Base-by-base conservation (phyloP, 129 eudicot genomes). In the Chrysanthemum seticuspe region DNA sequence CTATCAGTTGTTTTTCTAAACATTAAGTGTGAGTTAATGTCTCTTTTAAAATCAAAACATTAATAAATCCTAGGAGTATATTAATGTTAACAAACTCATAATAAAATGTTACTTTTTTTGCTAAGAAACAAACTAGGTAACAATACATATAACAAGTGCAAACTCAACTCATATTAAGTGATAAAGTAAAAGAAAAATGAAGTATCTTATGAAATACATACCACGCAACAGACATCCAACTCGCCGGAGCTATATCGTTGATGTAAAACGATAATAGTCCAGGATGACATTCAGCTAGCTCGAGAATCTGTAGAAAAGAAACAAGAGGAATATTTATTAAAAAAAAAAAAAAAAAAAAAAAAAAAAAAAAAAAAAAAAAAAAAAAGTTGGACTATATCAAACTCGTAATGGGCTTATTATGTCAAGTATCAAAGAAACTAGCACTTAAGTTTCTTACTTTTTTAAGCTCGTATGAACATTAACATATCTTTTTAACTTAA, bases 141-240 rank as follows among this genome's bases (percentile, higher is more conserved):
- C 36, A 31, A 31, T 31, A 31, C 36, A 31, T 31, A 31, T 31
- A 29, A 31, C 6, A 53, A 53, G n/a, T 53, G 16, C 57, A 11
- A 19, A 59, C 25, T 8, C 12, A 59, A 7, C 12, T 57, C 18
- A 9, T 18, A 14, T 10, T 12, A 25, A 60, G 15, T 51, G 14
- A 51, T 51, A 25, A 23, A 59, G 12, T 10, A 16, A 44, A 16
- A 3, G 2, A n/a, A 49, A 67, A 21, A 15, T 4, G 14, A 21
- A 13, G 9, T 1, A 67, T 11, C 0, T 21, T 13, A 48, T 63
- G 44, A 40, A 69, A 52, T 31, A 76, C 76, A n/a, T 75, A 88
- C 96, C 96, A 88, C 6, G 88, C 81, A 29, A 88, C 53, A 13
- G 96, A 82, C 82, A 88, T 79, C 96, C 96, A 88, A 83, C 96